phyloP scores from a whole-genome alignment of 805 yeast species.

The Metschnikowia hibisci region DNA sequence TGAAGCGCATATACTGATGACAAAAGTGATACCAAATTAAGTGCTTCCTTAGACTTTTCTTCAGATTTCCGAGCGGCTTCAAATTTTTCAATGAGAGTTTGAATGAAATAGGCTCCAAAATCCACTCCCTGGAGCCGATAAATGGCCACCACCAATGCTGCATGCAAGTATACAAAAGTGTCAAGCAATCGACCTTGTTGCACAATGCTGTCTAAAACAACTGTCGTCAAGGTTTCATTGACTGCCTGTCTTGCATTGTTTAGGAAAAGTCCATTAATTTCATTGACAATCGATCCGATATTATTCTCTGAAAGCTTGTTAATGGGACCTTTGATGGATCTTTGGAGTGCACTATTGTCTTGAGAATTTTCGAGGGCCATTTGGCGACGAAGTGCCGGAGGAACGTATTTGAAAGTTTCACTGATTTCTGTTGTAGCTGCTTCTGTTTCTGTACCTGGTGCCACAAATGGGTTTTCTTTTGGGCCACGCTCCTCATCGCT shows the following conservation, averaged over 20 bases:
- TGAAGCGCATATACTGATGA: conserved; percentile 77
- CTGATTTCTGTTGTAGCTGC: background rate
- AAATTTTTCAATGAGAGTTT: conserved; percentile 69
- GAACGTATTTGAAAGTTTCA: conserved; percentile 55
- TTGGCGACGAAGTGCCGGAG: conserved; percentile 77
- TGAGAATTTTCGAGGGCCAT: conserved; percentile 38
- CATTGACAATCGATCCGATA: conserved; percentile 62
- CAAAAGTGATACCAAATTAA: conserved; percentile 68
- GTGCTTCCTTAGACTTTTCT: conserved; percentile 42
- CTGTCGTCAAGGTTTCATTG: conserved; percentile 60
- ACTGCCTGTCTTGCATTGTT: conserved; percentile 77
- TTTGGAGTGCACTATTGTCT: conserved; percentile 47
- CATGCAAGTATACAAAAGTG: conserved; percentile 72
- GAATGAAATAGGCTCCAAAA: conserved; percentile 84
- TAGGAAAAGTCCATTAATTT: conserved; percentile 59
- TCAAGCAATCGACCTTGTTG: conserved; percentile 67
- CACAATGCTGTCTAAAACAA: conserved; percentile 60
- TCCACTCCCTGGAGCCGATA: conserved; percentile 80
- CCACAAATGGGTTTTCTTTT: conserved; percentile 50
- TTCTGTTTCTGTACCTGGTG: conserved; percentile 18
- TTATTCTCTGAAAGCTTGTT: conserved; percentile 90
- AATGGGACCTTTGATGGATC: conserved; percentile 73
- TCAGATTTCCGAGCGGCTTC: conserved; percentile 37
- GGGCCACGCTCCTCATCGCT: conserved; percentile 23
- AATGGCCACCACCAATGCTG: conserved; percentile 70